A percentile compares a stretch with the other conserved stretches of the same genome.
phyloP scores from a whole-genome alignment of 192 early-diverging fungal species.

The Allomyces javanicus region DNA sequence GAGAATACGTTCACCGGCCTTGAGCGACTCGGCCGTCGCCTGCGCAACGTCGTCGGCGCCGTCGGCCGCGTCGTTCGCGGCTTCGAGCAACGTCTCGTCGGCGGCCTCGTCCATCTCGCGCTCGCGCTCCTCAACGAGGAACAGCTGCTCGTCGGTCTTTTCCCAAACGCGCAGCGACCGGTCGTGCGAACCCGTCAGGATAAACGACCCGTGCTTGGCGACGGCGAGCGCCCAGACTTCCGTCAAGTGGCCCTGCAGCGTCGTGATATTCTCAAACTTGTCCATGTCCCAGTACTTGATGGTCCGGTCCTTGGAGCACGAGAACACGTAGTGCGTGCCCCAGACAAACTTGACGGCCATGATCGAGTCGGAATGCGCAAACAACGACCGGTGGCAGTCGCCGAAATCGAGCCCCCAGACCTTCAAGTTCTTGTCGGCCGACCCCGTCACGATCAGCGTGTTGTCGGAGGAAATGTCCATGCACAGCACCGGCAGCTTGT shows the following conservation, averaged over 20 bases:
- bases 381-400: constrained; percentile 85
- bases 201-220: constrained; percentile 67
- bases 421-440: constrained; percentile 93
- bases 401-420: constrained; percentile 99
- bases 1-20: constrained; percentile 82
- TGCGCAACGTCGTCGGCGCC: constrained; percentile 36
- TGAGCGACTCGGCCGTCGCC: constrained; percentile 89
- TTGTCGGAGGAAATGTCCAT: constrained; percentile 97
- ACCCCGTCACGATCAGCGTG: constrained; percentile 76
- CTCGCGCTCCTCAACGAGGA: constrained; percentile 90
- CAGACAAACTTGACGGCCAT: constrained; percentile 75
- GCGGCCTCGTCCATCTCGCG: constrained; percentile 79
- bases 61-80: constrained; percentile 18
- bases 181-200: constrained; percentile 81
- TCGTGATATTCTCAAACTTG: constrained; percentile 90
- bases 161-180: constrained; percentile 89
- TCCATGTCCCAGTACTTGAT: constrained; percentile 95
- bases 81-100: constrained; percentile 50
- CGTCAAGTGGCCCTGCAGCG: constrained; percentile 75
- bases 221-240: constrained; percentile 90
- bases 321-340: constrained; percentile 91
- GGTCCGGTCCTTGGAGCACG: constrained; percentile 69
- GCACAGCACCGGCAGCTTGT: constrained; percentile 90
- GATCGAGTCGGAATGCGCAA: constrained; percentile 84
- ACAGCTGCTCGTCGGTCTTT: constrained; percentile 86